Evolutionary conservation across 2,329 filamentous ascomycete species (phyloP).

Genomic region (Penicillium sp.): DNA sequence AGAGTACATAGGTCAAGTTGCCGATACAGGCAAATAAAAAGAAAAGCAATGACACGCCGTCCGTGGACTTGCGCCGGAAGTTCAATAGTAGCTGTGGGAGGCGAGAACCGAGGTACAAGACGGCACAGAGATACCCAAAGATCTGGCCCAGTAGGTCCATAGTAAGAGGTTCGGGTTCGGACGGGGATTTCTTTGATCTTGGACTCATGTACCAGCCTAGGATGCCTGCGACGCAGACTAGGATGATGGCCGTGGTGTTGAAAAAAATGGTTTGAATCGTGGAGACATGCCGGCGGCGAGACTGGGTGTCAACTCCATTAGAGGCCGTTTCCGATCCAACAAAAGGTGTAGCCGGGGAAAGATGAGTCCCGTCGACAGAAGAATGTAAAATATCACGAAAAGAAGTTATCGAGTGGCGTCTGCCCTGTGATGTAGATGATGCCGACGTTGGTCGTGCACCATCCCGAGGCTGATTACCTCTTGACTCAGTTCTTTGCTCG

Average conservation of each 20-base stretch:
- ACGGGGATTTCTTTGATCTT: constrained; percentile 24
- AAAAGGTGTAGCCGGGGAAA: constrained; percentile 79
- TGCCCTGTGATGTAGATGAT: constrained; percentile 9
- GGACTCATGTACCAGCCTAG: constrained; percentile 76
- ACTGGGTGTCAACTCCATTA: constrained; percentile 11
- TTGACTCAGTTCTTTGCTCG: background rate
- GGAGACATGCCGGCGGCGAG: constrained; percentile 29
- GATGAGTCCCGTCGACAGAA: constrained; percentile 58
- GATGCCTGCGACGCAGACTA: constrained; percentile 78
- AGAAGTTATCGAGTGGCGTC: constrained; percentile 29
- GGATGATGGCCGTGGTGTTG: constrained; percentile 67
- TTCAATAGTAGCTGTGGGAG: constrained; percentile 89
- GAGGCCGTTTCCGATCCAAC: constrained; percentile 46
- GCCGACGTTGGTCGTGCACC: constrained; percentile 7
- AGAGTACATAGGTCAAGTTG: constrained; percentile 87
- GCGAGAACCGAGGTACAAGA: constrained; percentile 81
- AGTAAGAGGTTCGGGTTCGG: constrained; percentile 42
- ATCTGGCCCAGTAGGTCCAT: constrained; percentile 79
- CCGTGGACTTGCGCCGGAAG: constrained; percentile 84
- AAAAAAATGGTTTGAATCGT: constrained; percentile 53
- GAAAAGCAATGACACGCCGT: constrained; percentile 88
- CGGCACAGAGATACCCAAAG: constrained; percentile 88
- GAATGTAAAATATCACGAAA: constrained; percentile 46
- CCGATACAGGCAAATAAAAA: constrained; percentile 95
- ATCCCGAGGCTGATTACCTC: constrained; percentile 5